Evolutionary conservation across 2,329 filamentous ascomycete species (phyloP).

Genomic region (Arthrobotrys iridis): DNA sequence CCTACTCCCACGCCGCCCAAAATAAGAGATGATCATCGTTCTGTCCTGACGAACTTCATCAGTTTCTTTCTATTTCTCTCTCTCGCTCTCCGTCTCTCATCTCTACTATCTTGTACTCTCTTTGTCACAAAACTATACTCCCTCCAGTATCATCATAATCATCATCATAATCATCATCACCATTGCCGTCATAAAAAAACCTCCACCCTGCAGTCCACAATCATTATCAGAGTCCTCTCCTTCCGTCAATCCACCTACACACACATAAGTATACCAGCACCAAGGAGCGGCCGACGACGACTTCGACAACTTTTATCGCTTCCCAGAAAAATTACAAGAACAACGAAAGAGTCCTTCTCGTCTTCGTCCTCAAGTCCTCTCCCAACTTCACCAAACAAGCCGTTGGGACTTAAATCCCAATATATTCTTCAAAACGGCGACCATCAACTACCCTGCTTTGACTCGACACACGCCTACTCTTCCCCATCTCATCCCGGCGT

Average conservation of each 20-base stretch:
- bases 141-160: neutral
- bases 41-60: constrained; percentile 23
- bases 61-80: neutral
- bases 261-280: too few species aligned
- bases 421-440: constrained; percentile 50
- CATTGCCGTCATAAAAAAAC: neutral
- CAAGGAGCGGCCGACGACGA: too few species aligned
- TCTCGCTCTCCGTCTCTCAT: neutral
- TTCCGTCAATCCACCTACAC: too few species aligned
- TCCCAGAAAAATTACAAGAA: neutral
- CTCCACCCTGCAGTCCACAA: neutral
- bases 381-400: constrained; percentile 8
- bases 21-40: constrained; percentile 52
- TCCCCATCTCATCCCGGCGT: constrained; percentile 51
- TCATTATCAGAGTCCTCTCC: too few species aligned
- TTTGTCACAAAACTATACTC: neutral
- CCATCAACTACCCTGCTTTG: constrained; percentile 47
- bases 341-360: neutral
- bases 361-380: neutral
- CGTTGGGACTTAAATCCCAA: constrained; percentile 54
- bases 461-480: constrained; percentile 46
- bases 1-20: constrained; percentile 47
- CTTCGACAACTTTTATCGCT: neutral
- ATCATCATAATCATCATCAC: neutral
- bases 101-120: neutral